Evolutionary conservation across 306 rosid species (phyloP), one percentile per base, ranked within the genome.

Genomic region (Castanea mollissima): DNA sequence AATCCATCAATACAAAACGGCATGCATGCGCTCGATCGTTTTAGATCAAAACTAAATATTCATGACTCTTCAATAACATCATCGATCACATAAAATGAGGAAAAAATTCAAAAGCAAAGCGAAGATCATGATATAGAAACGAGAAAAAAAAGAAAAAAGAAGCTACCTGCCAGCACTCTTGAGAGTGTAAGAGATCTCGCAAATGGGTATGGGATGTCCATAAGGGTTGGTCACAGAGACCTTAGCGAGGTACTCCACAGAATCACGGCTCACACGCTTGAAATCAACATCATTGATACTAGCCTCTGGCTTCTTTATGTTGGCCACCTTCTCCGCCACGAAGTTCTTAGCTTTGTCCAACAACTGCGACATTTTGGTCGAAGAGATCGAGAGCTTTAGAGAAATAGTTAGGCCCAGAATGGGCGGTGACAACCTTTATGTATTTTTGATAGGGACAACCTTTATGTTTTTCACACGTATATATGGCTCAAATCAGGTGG

Each of bases 251-350:
- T 91, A 95, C 84, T 95, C 98, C 3, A 76, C 87, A 1, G 78
- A 81, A 2, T 86, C 86, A 5, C 56, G 27, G 79, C 86, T 83
- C 56, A 88, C 71, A 75, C 80, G 58, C 88, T 88, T 86, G 80
- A 93, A 90, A 77, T 93, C 96, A 4, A 95, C 96, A 74, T 91
- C 84, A 0, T 49, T 58, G 0, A 95, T 73, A 68, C 79, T 86
- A 16, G 98, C 99, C 82, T 93, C 97, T 0, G 99, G 99, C 83
- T 78, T 90, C 10, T 88, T 81, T 63, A 85, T 27, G 20, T 74
- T 73, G 2, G 73, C 81, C 32, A 91, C 29, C 86, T 89, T 93
- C 63, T 88, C 92, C 4, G 88, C 64, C 38, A 84, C 75, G 8
- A 60, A 93, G 73, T 85, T 82, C 89, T 84, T 92, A 1, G 93